These are phyloP conservation scores for Monosporascus sp. DNA, from an alignment of 2,329 filamentous ascomycete species.

Conservation along the genomic window DNA sequence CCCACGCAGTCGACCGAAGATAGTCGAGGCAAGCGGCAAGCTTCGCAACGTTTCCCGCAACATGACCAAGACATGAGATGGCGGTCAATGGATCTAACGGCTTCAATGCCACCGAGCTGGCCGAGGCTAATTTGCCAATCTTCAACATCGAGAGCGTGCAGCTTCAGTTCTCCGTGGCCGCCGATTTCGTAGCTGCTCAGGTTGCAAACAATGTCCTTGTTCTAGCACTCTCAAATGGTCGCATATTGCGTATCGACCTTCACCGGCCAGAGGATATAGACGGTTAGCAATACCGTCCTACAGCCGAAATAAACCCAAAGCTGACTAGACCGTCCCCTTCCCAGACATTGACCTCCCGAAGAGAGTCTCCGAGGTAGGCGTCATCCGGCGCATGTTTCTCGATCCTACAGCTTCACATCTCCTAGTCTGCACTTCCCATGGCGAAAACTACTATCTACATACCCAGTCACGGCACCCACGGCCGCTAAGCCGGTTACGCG, in stretches of 20 bases:
- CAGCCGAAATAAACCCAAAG: not conserved
- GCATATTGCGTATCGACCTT: slow-evolving; percentile 89
- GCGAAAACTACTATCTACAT: slow-evolving; percentile 97
- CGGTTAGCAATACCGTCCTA: slow-evolving; percentile 43
- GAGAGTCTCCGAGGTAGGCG: slow-evolving; percentile 81
- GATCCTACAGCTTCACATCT: slow-evolving; percentile 95
- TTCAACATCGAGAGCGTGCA: slow-evolving; percentile 92
- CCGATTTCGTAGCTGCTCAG: slow-evolving; percentile 93
- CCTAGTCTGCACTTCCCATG: slow-evolving; percentile 81
- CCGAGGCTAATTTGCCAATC: slow-evolving; percentile 68
- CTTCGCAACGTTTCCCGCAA: slow-evolving; percentile 9
- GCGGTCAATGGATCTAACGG: slow-evolving; percentile 66
- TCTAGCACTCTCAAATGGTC: slow-evolving; percentile 83
- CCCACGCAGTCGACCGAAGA: not conserved
- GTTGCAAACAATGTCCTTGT: slow-evolving; percentile 97
- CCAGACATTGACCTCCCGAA: slow-evolving; percentile 94
- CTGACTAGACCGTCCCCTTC: slow-evolving; percentile 7
- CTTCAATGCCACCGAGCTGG: slow-evolving; percentile 61
- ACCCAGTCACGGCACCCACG: slow-evolving; percentile 88
- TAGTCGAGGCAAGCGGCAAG: slow-evolving; percentile 1
- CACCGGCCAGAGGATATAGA: slow-evolving; percentile 95
- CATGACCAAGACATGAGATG: slow-evolving; percentile 41
- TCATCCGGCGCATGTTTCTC: slow-evolving; percentile 94
- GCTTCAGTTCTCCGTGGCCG: slow-evolving; percentile 88
- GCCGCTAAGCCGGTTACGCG: slow-evolving; percentile 73